Conservation (phyloP, 495 filamentous ascomycete genomes). For the Bryoglossum gracile region DNA sequence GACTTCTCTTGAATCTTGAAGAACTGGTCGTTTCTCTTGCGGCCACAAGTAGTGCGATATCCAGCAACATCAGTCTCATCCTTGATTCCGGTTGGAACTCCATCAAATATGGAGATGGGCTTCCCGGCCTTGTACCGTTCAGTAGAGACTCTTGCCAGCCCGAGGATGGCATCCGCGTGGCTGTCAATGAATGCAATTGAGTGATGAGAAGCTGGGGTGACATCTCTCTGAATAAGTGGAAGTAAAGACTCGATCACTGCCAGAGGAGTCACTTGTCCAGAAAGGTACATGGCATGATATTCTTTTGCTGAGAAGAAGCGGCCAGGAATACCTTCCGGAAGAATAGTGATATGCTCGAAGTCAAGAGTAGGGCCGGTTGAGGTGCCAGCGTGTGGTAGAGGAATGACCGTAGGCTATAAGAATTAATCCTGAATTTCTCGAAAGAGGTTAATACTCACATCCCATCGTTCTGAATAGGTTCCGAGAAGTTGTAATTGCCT, state of each 20-base stretch:
- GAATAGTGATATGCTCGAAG: conserved; percentile 28
- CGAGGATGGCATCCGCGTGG: conserved; percentile 50
- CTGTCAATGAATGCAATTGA: conserved; percentile 61
- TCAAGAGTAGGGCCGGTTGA: conserved; percentile 28
- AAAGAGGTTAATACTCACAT: conserved; percentile 28
- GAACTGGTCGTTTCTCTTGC: conserved; percentile 42
- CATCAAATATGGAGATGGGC: conserved; percentile 64
- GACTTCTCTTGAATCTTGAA: conserved; percentile 43
- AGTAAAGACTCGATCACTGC: conserved; percentile 64
- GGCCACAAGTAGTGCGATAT: conserved; percentile 50
- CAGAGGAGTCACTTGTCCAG: conserved; percentile 61
- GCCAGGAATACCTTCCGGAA: conserved; percentile 31
- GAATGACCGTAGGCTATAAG: conserved; percentile 66
- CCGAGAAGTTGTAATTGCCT: conserved; percentile 52
- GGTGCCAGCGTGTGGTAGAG: conserved; percentile 34
- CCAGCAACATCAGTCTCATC: conserved; percentile 76
- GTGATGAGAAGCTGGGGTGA: conserved; percentile 46
- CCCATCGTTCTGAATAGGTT: conserved; percentile 56
- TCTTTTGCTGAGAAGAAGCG: conserved; percentile 66
- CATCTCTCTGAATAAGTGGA: conserved; percentile 56
- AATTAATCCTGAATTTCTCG: neutral
- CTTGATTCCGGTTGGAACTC: conserved; percentile 80
- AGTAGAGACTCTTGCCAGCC: conserved; percentile 64
- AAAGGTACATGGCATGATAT: conserved; percentile 65
- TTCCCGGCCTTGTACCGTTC: conserved; percentile 58